Evolutionary conservation across 495 filamentous ascomycete genomes (phyloP), one percentile per base, ranked within the genome.

Genomic region (Hapsidospora chrysogenum): DNA sequence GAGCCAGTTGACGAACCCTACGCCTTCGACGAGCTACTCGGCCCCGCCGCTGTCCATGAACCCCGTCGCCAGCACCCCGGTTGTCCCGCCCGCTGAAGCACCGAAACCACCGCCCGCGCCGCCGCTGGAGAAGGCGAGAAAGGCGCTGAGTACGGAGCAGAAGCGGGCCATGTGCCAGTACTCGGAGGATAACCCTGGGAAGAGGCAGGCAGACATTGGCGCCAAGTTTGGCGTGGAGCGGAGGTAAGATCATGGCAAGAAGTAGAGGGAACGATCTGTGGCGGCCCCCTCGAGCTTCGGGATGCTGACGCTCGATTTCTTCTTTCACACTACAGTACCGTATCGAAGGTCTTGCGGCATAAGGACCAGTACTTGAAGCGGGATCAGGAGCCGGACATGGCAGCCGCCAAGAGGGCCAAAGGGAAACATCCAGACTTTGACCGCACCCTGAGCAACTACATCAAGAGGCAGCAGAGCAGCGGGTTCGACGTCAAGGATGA

Each of bases 151-250:
- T 16, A 87, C 96, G 55, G 75, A 80, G 20, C 86, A 95, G 49
- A 74, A 89, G 34, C 73, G 85, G 37, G 72, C 73, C 34, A 99
- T 99, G 86, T 96, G 89, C 53, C 67, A 84, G 46, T 99, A 92
- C 56, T 81, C 87, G 48, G 84, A 92, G 51, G 85, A 94, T 46
- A 76, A 96, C 49, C 89, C 87, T 30, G 78, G 71, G 35, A 80
- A 81, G n/a, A 94, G 96, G 59, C 89, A 99, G 56, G 93, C 86
- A 16, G 89, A 96, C 50, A 99, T 99, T 61, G 89, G 89, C 63
- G 76, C 80, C 17, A 71, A 87, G 52, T 99, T 99, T 63, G 87
- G 89, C 16, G 89, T 99, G 36, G 89, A 99, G 63, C 67, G 89
- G 78, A 97, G 89, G 89, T 97, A 80, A 52, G 57, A 25, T 35